Conservation (phyloP, 1,284 basidiomycete genomes). For the Neonothopanus nambi region DNA sequence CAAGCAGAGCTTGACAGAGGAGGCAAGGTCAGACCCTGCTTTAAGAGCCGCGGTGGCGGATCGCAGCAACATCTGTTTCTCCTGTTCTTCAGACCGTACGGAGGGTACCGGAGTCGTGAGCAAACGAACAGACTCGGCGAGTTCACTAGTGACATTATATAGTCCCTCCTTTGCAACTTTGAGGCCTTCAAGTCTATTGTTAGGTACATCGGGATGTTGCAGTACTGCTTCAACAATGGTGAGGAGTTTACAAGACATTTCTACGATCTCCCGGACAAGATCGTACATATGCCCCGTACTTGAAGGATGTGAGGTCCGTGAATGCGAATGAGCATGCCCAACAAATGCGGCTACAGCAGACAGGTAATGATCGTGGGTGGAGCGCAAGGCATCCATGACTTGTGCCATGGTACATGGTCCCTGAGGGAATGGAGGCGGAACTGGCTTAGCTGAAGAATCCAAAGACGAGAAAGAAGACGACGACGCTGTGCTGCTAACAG, state of each 20-base stretch:
- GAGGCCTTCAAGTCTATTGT: slow-evolving; percentile 58
- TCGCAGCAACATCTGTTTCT: slow-evolving; percentile 75
- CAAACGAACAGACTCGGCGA: slow-evolving; percentile 86
- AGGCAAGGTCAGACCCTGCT: slow-evolving; percentile 86
- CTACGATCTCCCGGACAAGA: slow-evolving; percentile 90
- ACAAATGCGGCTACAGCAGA: slow-evolving; percentile 97
- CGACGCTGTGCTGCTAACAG: slow-evolving; percentile 55
- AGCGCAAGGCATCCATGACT: slow-evolving; percentile 69
- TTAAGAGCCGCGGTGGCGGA: slow-evolving; percentile 87
- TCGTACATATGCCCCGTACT: slow-evolving; percentile 94
- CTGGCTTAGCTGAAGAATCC: slow-evolving; percentile 41
- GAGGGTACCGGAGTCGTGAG: slow-evolving; percentile 55
- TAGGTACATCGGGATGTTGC: slow-evolving; percentile 62
- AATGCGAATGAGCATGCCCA: slow-evolving; percentile 93
- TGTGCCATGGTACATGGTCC: slow-evolving; percentile 67
- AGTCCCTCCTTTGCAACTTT: slow-evolving; percentile 77
- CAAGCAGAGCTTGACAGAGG: slow-evolving; percentile 78
- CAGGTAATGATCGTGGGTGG: slow-evolving; percentile 86
- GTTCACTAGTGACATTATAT: slow-evolving; percentile 82
- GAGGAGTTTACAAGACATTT: slow-evolving; percentile 88
- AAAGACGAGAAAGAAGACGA: slow-evolving; percentile 66
- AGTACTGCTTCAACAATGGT: slow-evolving; percentile 92
- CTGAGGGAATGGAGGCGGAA: slow-evolving; percentile 61
- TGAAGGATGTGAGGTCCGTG: slow-evolving; percentile 84
- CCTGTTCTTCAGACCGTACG: slow-evolving; percentile 73